Conservation (phyloP, 768 basidiomycete species). For the Lactarius sp. region DNA sequence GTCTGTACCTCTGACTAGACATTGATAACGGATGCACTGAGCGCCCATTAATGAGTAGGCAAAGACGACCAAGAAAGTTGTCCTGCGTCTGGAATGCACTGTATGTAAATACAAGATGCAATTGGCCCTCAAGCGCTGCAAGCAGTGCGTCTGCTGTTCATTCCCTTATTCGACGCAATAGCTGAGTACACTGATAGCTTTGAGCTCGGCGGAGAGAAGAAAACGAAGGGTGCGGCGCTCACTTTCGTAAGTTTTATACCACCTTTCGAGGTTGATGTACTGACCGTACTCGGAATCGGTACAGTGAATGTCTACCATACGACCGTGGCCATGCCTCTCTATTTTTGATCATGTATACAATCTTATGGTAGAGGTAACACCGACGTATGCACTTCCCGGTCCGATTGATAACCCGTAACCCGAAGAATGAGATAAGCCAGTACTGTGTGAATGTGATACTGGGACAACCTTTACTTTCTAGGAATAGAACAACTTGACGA, state of each 20-base stretch:
- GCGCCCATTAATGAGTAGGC: constrained; percentile 45
- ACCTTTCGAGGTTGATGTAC: background rate
- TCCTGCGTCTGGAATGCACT: constrained; percentile 95
- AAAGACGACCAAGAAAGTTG: constrained; percentile 99
- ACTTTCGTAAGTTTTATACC: constrained; percentile 68
- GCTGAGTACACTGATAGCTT: constrained; percentile 51
- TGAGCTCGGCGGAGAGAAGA: constrained; percentile 99
- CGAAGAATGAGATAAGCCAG: background rate
- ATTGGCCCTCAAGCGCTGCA: constrained; percentile 95
- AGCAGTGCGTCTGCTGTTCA: constrained; percentile 67
- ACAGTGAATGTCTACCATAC: constrained; percentile 19
- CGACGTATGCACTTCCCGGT: constrained; percentile 13
- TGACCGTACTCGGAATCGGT: background rate
- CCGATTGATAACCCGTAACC: background rate
- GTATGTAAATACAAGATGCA: constrained; percentile 99
- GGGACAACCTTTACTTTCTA: background rate
- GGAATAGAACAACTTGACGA: background rate
- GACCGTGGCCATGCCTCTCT: constrained; percentile 7
- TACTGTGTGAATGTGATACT: no score
- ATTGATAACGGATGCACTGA: background rate
- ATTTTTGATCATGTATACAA: constrained; percentile 20
- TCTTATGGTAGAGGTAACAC: constrained; percentile 16
- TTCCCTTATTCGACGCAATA: background rate
- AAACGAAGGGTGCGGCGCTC: constrained; percentile 96
- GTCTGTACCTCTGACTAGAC: constrained; percentile 24